Evolutionary conservation across 2,329 filamentous ascomycete genomes (phyloP), one percentile per base, ranked within the genome.

Genomic region (Pseudogymnoascus sp.): DNA sequence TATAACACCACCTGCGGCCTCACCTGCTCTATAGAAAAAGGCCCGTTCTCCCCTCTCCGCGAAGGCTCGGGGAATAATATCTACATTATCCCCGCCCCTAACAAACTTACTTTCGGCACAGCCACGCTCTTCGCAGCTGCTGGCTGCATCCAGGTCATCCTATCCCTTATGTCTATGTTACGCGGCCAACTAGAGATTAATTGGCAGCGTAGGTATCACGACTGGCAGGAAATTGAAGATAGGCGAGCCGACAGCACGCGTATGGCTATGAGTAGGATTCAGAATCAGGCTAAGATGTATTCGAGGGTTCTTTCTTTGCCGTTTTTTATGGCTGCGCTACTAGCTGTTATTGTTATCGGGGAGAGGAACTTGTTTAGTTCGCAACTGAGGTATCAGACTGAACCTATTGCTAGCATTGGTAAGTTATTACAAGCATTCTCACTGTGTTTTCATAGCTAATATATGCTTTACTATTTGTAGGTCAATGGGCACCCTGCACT

Each of bases 171-270:
- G 0, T 84, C 80, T 0, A 87, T 83, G 72, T 84, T 81, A 80
- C 80, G 82, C 63, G 86, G 84, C 66, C 85, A 88, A 3, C 70
- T 86, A 1, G 79, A 86, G 63, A 78, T 80, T 53, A 86, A 86
- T 62, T 85, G 82, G 82, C 82, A 77, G 64, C 74, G 70, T 39
- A 71, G 73, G 0, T 77, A 76, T 38, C 74, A 74, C 1, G 66
- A 71, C 15, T 12, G 25, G 28, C 65, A 71, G 6, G 66, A 69
- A 33, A 33, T 6, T 33, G 9, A 33, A 33, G 9, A 2, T 11
- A 4, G 7, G 30, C 7, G 30, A 6, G 9, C 11, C 30, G 9
- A 33, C 9, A 9, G 30, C 30, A 6, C 9, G 30, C 18, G 18
- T 18, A 18, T 18, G 18, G 18, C 18, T 18, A 18, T 18, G 18